A percentile compares a stretch with the other conserved stretches of the same genome.
phyloP scores from a whole-genome alignment of 2,329 filamentous ascomycete genomes.

The Cladophialophora immunda region DNA sequence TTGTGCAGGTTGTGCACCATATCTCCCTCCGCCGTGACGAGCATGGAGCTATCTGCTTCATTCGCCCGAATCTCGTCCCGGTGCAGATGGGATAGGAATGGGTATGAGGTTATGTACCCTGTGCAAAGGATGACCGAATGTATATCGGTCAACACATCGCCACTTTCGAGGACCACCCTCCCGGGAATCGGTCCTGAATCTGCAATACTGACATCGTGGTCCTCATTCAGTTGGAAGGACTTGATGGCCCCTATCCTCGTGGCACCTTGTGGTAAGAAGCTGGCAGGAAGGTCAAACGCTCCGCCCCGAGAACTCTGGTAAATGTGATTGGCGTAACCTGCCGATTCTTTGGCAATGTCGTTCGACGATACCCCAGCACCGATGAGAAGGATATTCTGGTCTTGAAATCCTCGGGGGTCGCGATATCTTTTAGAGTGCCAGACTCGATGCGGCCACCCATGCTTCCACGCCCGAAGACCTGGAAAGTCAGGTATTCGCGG shows the following conservation, averaged over 20 bases:
- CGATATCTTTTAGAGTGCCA: conserved; percentile 63
- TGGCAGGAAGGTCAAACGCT: conserved; percentile 65
- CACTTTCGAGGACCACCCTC: conserved; percentile 62
- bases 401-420: conserved; percentile 56
- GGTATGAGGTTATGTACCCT: conserved; percentile 73
- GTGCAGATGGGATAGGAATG: conserved; percentile 66
- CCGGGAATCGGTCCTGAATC: conserved; percentile 57
- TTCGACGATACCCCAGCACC: conserved; percentile 65
- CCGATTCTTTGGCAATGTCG: conserved; percentile 64
- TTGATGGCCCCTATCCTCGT: conserved; percentile 62
- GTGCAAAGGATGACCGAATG: conserved; percentile 72
- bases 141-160: conserved; percentile 62
- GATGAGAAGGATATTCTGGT: conserved; percentile 66
- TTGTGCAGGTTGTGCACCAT: conserved; percentile 73
- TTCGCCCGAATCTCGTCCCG: conserved; percentile 54
- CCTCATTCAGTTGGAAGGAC: conserved; percentile 52
- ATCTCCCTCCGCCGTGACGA: conserved; percentile 69
- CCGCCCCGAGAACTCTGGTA: conserved; percentile 69
- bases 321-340: conserved; percentile 53
- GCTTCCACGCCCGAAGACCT: conserved; percentile 58
- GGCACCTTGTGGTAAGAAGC: conserved; percentile 63
- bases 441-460: conserved; percentile 54
- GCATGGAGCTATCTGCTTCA: conserved; percentile 60
- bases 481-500: conserved; percentile 59
- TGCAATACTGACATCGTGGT: not conserved